Percentiles rank a stretch among this genome's conserved stretches.
phyloP scores from a whole-genome alignment of 2,329 filamentous ascomycete genomes.

The Didymella segeticola region DNA sequence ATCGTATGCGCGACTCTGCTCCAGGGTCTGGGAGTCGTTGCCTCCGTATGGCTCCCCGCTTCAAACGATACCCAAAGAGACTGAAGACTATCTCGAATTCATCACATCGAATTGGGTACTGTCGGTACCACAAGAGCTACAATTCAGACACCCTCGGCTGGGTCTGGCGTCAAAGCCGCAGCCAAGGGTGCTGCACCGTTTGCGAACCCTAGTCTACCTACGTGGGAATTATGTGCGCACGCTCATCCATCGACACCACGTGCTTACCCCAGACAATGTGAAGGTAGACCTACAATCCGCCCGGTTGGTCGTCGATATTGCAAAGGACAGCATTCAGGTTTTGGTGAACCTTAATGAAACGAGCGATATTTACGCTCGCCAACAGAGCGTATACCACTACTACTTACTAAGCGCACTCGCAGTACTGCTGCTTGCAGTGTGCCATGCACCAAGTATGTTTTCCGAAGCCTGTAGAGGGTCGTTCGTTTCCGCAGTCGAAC shows the following conservation, averaged over 20 bases:
- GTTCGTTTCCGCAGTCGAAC: slow-evolving; percentile 26
- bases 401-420: slow-evolving; percentile 29
- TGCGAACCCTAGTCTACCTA: slow-evolving; percentile 25
- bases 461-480: slow-evolving; percentile 24
- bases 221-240: slow-evolving; percentile 28
- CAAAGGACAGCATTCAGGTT: slow-evolving; percentile 29
- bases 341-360: slow-evolving; percentile 27
- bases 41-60: slow-evolving; percentile 26
- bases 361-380: slow-evolving; percentile 29
- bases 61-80: slow-evolving; percentile 30
- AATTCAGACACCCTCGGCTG: slow-evolving; percentile 23
- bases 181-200: slow-evolving; percentile 22
- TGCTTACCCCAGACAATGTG: slow-evolving; percentile 26
- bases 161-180: slow-evolving; percentile 19
- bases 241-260: slow-evolving; percentile 29
- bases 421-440: slow-evolving; percentile 26
- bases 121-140: slow-evolving; percentile 26
- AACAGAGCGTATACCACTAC: slow-evolving; percentile 30
- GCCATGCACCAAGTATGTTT: slow-evolving; percentile 28
- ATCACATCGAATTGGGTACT: slow-evolving; percentile 27
- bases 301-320: slow-evolving; percentile 25
- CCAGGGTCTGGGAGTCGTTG: slow-evolving; percentile 29
- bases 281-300: slow-evolving; percentile 19
- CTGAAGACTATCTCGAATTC: slow-evolving; percentile 30
- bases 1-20: slow-evolving; percentile 27